phyloP scores from a whole-genome alignment of 768 basidiomycete species.

The Paxillus rubicundulus region DNA sequence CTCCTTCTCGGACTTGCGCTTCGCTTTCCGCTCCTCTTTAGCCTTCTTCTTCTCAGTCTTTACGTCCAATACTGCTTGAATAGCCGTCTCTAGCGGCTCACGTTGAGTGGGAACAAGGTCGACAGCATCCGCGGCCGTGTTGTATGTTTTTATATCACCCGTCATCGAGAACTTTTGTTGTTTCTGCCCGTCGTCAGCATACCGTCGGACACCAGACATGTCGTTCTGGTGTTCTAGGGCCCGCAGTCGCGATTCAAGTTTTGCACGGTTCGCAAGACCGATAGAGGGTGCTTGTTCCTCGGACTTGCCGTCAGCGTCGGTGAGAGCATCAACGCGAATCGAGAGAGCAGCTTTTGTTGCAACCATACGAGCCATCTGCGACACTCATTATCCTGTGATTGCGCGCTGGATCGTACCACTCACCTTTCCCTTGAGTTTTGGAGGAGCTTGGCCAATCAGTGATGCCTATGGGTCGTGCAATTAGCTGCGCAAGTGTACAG shows the following conservation, averaged over 20 bases:
- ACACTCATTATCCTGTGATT: conserved; percentile 2
- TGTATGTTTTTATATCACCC: conserved; percentile 81
- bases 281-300: conserved; percentile 78
- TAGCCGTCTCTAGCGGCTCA: conserved; percentile 71
- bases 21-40: conserved; percentile 76
- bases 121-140: conserved; percentile 79
- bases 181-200: conserved; percentile 59
- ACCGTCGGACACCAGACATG: conserved; percentile 65
- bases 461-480: conserved; percentile 59
- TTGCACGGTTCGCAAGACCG: conserved; percentile 90
- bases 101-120: conserved; percentile 85
- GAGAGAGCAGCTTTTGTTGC: conserved; percentile 97
- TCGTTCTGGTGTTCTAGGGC: conserved; percentile 84
- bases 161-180: conserved; percentile 80
- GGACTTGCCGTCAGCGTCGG: conserved; percentile 88
- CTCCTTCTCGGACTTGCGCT: conserved; percentile 55
- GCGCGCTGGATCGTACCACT: conserved; percentile 10
- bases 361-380: conserved; percentile 98
- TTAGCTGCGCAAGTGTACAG: conserved; percentile 3
- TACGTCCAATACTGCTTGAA: conserved; percentile 73
- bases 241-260: conserved; percentile 91
- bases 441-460: conserved; percentile 93
- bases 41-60: conserved; percentile 83
- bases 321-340: conserved; percentile 95
- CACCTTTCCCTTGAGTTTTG: conserved; percentile 96